Base-by-base conservation (phyloP, 148 eudicot species). In the Linanthus parryae region DNA sequence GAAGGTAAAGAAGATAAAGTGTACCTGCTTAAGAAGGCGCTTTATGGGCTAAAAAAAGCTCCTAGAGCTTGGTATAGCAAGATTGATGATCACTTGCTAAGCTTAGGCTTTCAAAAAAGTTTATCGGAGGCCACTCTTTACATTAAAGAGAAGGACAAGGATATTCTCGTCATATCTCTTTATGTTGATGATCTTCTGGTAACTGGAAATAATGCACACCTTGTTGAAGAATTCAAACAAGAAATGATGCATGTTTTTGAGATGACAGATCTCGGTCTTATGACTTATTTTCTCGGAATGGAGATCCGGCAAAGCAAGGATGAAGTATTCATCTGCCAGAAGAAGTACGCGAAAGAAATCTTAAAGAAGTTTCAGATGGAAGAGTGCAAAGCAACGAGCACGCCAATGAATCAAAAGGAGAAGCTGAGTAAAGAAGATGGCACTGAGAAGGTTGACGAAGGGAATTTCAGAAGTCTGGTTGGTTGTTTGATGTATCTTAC, bases 361-460 rank as follows among this genome's bases (percentile, higher is more conserved):
- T n/a, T n/a, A n/a, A n/a, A n/a, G n/a, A n/a, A n/a, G n/a, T n/a
- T n/a, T n/a, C n/a, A n/a, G n/a, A n/a, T n/a, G n/a, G n/a, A n/a
- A n/a, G n/a, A n/a, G n/a, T n/a, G n/a, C n/a, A n/a, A n/a, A n/a
- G n/a, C n/a, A n/a, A n/a, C n/a, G n/a, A n/a, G n/a, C n/a, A n/a
- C n/a, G n/a, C n/a, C n/a, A n/a, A n/a, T 44, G 48, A 44, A 44
- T 44, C 48, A 16, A 20, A 44, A 44, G 21, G 23, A 44, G 48
- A 44, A 44, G 48, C 24, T 44, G 48, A 44, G 48, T 19, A 44
- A 44, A 19, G 23, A 44, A 44, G 21, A 44, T 44, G 48, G n/a
- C n/a, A n/a, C 23, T 44, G 7, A 44, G 6, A 44, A 44, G 13
- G 8, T 47, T 47, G 22, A 22, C 27, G 29, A 47, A 25, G 31